A percentile compares a stretch with the other conserved stretches of the same genome.
Evolutionary conservation across 441 rosid species (phyloP).

Genomic region (Croton setiger): DNA sequence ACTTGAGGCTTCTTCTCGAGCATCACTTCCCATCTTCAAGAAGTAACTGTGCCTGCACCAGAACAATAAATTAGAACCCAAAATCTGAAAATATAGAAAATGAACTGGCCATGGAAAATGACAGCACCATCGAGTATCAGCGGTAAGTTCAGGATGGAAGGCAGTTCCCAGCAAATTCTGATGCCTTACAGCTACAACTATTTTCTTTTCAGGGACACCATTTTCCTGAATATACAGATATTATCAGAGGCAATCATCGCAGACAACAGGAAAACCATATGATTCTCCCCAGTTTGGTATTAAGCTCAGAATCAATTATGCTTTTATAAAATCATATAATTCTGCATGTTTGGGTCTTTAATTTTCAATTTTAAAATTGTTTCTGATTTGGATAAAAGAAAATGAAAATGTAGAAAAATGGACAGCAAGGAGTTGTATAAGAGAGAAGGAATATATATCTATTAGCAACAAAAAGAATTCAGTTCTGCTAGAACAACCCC

Average conservation of each 20-base stretch:
- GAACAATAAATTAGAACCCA: slow-evolving; percentile 17
- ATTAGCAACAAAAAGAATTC: neutral
- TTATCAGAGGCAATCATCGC: neutral
- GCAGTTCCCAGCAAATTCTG: slow-evolving; percentile 83
- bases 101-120: neutral
- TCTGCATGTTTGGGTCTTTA: neutral
- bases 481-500: neutral
- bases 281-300: neutral
- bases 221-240: slow-evolving; percentile 45
- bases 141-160: slow-evolving; percentile 92
- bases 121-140: slow-evolving; percentile 83
- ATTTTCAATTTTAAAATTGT: neutral
- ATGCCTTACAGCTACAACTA: slow-evolving; percentile 81
- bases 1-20: slow-evolving; percentile 47
- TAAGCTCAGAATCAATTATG: neutral
- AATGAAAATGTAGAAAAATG: neutral
- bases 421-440: neutral
- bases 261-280: slow-evolving; percentile 2
- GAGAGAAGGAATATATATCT: neutral
- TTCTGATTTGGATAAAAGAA: neutral
- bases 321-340: neutral
- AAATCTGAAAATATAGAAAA: neutral
- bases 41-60: slow-evolving; percentile 79
- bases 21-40: slow-evolving; percentile 62
- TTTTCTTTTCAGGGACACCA: slow-evolving; percentile 59